Percentiles rank a stretch among this genome's conserved stretches.
These are phyloP conservation scores for Linnemannia schmuckeri DNA, from an alignment of 192 early-diverging fungal species.

Conservation along the genomic window DNA sequence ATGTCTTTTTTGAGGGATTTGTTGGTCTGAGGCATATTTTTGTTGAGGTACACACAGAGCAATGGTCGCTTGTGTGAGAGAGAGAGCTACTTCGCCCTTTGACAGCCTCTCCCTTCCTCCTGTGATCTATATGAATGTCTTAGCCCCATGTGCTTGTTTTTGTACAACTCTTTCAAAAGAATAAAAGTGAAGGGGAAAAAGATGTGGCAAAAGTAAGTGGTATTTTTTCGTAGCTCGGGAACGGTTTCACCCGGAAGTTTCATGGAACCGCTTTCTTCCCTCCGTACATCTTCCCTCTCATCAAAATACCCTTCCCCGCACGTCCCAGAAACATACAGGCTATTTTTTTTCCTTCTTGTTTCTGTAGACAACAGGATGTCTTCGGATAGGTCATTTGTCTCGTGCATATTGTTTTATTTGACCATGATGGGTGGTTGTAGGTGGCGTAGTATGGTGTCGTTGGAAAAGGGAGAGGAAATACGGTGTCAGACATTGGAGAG, in stretches of 20 bases:
- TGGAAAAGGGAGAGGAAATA: neutral
- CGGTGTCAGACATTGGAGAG: neutral
- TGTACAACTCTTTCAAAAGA: neutral
- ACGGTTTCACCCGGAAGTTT: neutral
- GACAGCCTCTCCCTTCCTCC: neutral
- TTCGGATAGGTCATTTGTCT: neutral
- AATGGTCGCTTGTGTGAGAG: neutral
- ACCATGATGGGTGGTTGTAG: neutral
- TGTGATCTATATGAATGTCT: neutral
- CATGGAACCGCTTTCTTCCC: neutral
- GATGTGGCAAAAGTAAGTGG: neutral
- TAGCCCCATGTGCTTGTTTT: neutral
- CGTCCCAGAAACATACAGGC: neutral
- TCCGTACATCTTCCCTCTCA: neutral
- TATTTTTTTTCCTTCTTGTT: too few species aligned
- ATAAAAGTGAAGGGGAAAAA: neutral
- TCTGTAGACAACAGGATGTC: neutral
- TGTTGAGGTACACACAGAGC: neutral
- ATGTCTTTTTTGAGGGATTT: neutral
- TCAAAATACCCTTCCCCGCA: conserved; percentile 1
- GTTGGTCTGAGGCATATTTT: neutral
- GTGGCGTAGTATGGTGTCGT: neutral
- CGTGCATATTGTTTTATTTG: neutral
- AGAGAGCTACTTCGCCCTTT: neutral
- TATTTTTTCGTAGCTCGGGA: neutral